A percentile compares a stretch with the other conserved stretches of the same genome.
phyloP scores from a whole-genome alignment of 768 basidiomycete genomes.

The Suillus brevipes region DNA sequence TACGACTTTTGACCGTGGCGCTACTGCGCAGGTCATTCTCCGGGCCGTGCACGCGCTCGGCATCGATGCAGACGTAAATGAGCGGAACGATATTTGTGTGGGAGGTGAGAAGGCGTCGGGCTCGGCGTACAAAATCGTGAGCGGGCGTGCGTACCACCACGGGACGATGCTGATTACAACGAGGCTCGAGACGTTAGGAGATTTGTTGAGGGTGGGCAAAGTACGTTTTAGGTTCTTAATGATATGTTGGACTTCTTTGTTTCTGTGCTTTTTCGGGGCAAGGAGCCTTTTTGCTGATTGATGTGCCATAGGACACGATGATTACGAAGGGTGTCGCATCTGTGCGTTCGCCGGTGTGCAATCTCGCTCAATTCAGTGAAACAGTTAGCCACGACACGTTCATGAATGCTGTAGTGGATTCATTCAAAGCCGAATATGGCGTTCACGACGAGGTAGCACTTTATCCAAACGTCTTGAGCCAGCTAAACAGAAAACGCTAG shows the following conservation, averaged over 20 bases:
- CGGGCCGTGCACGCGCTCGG: constrained; percentile 76
- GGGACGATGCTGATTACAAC: constrained; percentile 98
- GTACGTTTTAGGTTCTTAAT: constrained; percentile 39
- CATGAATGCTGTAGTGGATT: constrained; percentile 60
- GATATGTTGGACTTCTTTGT: not conserved
- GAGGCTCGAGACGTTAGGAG: constrained; percentile 65
- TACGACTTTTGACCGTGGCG: constrained; percentile 71
- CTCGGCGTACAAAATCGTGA: constrained; percentile 95
- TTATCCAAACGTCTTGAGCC: not conserved
- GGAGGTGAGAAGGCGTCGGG: constrained; percentile 91
- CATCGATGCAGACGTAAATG: constrained; percentile 78
- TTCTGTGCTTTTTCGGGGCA: constrained; percentile 1
- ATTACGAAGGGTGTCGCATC: constrained; percentile 85
- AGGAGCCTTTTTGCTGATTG: not conserved
- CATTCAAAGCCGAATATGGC: constrained; percentile 65
- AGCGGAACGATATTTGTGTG: constrained; percentile 89
- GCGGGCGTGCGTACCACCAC: constrained; percentile 91
- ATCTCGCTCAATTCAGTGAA: constrained; percentile 58
- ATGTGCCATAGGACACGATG: constrained; percentile 62
- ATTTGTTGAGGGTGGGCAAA: constrained; percentile 66
- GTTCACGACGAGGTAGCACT: constrained; percentile 36
- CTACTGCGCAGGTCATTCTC: constrained; percentile 75
- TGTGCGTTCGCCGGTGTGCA: constrained; percentile 90
- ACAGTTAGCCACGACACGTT: constrained; percentile 69
- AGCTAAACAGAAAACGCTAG: constrained; percentile 29